Conservation (phyloP, 176 grass and related monocot species). For the Typha latifolia region DNA sequence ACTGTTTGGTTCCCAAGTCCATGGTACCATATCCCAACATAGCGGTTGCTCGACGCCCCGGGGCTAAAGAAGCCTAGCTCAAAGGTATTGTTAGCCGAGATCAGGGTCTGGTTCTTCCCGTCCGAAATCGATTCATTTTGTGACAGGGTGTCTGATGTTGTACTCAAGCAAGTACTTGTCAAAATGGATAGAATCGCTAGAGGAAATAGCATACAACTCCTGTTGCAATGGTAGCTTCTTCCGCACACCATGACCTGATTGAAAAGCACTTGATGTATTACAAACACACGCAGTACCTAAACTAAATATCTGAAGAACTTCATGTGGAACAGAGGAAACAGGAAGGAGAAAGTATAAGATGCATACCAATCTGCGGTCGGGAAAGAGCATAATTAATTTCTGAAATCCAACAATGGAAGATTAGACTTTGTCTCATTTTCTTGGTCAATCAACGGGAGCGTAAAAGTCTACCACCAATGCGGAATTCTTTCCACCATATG, state of each 20-base stretch:
- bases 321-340: too few species aligned
- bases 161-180: slow-evolving; percentile 11
- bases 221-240: not conserved
- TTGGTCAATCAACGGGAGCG: too few species aligned
- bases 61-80: not conserved
- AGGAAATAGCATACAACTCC: not conserved
- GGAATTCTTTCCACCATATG: too few species aligned
- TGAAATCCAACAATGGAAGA: too few species aligned
- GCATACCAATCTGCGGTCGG: too few species aligned
- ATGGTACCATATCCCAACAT: slow-evolving; percentile 13
- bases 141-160: slow-evolving; percentile 1
- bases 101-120: not conserved
- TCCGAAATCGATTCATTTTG: not conserved
- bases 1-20: not conserved
- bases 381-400: too few species aligned
- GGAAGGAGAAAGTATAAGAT: too few species aligned
- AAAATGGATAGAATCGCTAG: slow-evolving; percentile 24
- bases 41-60: not conserved
- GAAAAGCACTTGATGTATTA: too few species aligned
- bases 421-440: too few species aligned
- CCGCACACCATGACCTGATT: not conserved
- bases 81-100: not conserved
- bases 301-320: too few species aligned
- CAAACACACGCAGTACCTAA: too few species aligned
- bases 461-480: too few species aligned